Percentiles rank a stretch among this genome's conserved stretches.
Conservation (phyloP, 495 filamentous ascomycete species). For the Thozetella sp. region DNA sequence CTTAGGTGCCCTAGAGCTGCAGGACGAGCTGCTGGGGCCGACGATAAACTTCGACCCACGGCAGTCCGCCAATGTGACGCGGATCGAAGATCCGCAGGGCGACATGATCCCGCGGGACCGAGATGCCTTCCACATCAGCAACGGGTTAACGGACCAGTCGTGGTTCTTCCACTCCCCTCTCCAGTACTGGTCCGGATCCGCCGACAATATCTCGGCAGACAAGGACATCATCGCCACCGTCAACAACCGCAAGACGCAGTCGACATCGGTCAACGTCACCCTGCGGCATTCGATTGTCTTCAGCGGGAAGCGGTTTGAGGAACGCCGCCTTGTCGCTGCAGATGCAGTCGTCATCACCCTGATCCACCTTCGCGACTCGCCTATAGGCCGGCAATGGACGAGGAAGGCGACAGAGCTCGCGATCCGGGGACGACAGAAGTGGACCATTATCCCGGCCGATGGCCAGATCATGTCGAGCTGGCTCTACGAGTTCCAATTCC, state of each 20-base stretch:
- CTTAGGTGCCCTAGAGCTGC: constrained; percentile 61
- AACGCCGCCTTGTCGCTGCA: constrained; percentile 60
- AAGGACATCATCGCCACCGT: constrained; percentile 63
- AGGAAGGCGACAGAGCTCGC: constrained; percentile 49
- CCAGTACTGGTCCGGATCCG: constrained; percentile 72
- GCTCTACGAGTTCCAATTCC: constrained; percentile 74
- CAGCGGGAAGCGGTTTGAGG: constrained; percentile 69
- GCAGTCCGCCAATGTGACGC: constrained; percentile 12
- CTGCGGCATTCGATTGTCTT: constrained; percentile 74
- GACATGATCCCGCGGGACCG: constrained; percentile 40
- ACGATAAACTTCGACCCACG: constrained; percentile 53
- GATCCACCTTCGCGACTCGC: constrained; percentile 61
- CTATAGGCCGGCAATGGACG: constrained; percentile 61
- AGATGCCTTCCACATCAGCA: constrained; percentile 49
- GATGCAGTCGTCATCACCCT: constrained; percentile 76
- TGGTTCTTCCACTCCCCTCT: constrained; percentile 75
- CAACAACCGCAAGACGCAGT: constrained; percentile 52
- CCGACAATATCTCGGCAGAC: constrained; percentile 54
- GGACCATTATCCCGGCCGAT: constrained; percentile 61
- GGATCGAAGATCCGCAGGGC: constrained; percentile 15
- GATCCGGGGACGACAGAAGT: constrained; percentile 38
- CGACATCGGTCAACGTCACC: constrained; percentile 67
- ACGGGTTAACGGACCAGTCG: constrained; percentile 51
- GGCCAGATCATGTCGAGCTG: constrained; percentile 50
- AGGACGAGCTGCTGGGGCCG: constrained; percentile 58